Evolutionary conservation across 2,329 filamentous ascomycete species (phyloP), one percentile per base, ranked within the genome.

Genomic region (Colletotrichum sp.): DNA sequence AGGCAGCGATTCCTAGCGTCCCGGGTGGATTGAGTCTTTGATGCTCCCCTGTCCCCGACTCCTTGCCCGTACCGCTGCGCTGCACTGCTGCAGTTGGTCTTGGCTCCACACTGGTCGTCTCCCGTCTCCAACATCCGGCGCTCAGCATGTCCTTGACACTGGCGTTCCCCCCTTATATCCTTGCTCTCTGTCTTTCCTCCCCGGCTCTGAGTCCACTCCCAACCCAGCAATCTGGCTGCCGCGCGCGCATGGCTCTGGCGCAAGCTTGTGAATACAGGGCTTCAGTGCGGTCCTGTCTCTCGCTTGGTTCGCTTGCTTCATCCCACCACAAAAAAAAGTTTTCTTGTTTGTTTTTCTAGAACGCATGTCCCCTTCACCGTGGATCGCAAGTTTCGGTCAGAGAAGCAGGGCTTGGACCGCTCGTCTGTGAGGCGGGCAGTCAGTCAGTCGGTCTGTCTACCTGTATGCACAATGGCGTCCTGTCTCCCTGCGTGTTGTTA

Each of bases 1-100:
- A 76, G 74, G 74, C 74, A 64, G 30, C 66, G 32, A 64, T 74
- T 76, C 66, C 71, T 76, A 71, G 74, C 74, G 74, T 76, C 39
- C 74, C 74, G 71, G 61, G 71, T 75, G 74, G 74, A 66, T 62
- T n/a, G 60, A 58, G 30, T 34, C 32, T 32, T 68, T 43, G 52
- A 66, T 28, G 10, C 10, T 48, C 43, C 70, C 74, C 60, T 66
- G 71, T 25, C 22, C 34, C 25, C 32, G 32, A 32, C 64, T 60
- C 25, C 36, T 32, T 70, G 67, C 55, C 25, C 67, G 55, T 58
- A 58, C 55, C 55, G 25, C 55, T 58, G 55, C 25, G 15, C 55
- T 30, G 55, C 55, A 58, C 32, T 43, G 70, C 43, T 66, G 65
- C 61, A 48, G n/a, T 72, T 75, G 36, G 52, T 58, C 32, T 58